Evolutionary conservation across 805 yeast genomes (phyloP).

Genomic region (Sugiyamaella marilandica): DNA sequence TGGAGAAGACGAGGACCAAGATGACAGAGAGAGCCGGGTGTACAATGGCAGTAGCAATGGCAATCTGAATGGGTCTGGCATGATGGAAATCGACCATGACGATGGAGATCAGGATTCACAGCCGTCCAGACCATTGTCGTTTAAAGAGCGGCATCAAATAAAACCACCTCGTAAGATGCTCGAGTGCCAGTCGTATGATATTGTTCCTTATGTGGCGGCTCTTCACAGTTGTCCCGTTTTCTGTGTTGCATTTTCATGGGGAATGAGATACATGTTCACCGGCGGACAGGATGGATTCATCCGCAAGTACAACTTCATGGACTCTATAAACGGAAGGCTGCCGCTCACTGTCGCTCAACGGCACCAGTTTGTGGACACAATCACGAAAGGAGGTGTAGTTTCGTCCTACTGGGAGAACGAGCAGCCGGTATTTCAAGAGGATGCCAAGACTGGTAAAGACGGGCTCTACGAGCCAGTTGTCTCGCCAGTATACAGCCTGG

Average conservation of each 20-base stretch:
- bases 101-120: slow-evolving; percentile 18
- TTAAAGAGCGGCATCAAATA: slow-evolving; percentile 19
- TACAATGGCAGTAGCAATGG: slow-evolving; percentile 17
- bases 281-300: slow-evolving; percentile 97
- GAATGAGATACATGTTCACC: slow-evolving; percentile 80
- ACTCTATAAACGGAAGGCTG: slow-evolving; percentile 78
- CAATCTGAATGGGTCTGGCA: slow-evolving; percentile 20
- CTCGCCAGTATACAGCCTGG: slow-evolving; percentile 85
- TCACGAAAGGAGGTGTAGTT: slow-evolving; percentile 78
- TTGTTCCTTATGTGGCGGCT: slow-evolving; percentile 81
- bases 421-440: slow-evolving; percentile 59
- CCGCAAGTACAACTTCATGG: slow-evolving; percentile 80
- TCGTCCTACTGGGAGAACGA: slow-evolving; percentile 94
- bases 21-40: slow-evolving; percentile 19
- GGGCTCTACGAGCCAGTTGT: slow-evolving; percentile 38
- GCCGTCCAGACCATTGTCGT: slow-evolving; percentile 12
- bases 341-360: slow-evolving; percentile 88
- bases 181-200: slow-evolving; percentile 55
- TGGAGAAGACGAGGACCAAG: slow-evolving; percentile 22
- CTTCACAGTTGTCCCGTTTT: slow-evolving; percentile 78
- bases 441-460: slow-evolving; percentile 36
- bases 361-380: slow-evolving; percentile 82
- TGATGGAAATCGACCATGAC: slow-evolving; percentile 12
- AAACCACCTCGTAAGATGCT: slow-evolving; percentile 42
- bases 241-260: slow-evolving; percentile 69